Evolutionary conservation across 106 monocot species (phyloP).

Genomic region (Gastrodia elata): DNA sequence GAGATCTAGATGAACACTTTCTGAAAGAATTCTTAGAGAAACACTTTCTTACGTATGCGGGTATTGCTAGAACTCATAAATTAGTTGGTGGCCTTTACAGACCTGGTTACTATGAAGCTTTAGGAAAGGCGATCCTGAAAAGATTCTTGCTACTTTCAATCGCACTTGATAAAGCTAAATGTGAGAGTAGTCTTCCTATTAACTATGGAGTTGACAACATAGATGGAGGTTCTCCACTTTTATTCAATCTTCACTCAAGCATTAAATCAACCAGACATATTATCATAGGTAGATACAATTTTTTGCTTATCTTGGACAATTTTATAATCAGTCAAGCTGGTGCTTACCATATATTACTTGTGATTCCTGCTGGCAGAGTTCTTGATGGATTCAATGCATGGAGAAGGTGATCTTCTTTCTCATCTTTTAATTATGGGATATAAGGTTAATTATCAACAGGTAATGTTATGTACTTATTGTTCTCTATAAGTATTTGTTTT

Average conservation of each 20-base stretch:
- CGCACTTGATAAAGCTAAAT: constrained; percentile 63
- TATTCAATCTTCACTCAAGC: constrained; percentile 29
- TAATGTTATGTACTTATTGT: constrained; percentile 4
- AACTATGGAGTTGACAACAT: constrained; percentile 61
- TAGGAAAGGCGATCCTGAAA: constrained; percentile 49
- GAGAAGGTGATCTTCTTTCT: constrained; percentile 59
- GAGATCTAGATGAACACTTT: constrained; percentile 20
- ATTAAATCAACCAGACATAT: constrained; percentile 55
- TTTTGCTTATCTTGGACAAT: not conserved
- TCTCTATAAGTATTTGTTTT: not conserved
- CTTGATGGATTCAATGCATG: constrained; percentile 48
- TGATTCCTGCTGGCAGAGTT: constrained; percentile 21
- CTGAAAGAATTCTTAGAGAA: constrained; percentile 44
- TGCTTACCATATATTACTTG: not conserved
- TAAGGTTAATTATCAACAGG: constrained; percentile 52
- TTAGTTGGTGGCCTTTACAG: constrained; percentile 38
- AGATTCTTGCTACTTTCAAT: constrained; percentile 43
- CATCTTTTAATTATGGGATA: constrained; percentile 48
- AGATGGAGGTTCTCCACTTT: constrained; percentile 51
- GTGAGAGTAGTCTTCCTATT: constrained; percentile 39
- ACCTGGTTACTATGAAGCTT: constrained; percentile 49
- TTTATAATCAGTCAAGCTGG: not conserved
- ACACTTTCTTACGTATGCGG: constrained; percentile 35
- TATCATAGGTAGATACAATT: constrained; percentile 26
- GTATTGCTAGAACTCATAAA: constrained; percentile 32